Evolutionary conservation across 371 early-diverging fungal genomes (phyloP), one percentile per base, ranked within the genome.

Genomic region (Sporodiniella umbellata): DNA sequence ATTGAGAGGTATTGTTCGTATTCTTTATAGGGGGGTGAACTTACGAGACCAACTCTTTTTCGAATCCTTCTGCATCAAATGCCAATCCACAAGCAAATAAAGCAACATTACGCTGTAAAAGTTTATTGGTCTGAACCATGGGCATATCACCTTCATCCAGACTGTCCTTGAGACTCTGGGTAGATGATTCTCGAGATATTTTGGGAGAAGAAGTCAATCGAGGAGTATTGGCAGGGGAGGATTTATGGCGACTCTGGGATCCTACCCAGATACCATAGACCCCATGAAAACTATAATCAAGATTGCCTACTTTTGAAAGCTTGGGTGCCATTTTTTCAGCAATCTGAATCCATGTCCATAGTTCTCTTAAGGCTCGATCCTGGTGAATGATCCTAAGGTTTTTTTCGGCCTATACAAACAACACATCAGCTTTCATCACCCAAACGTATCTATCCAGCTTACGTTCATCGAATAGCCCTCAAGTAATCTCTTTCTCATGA

Each of bases 391-490:
- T 58, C 8, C 39, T 54, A 15, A 60, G 51, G 48, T 81, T 79
- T 33, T 65, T 68, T 39, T 47, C 52, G 33, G 67, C 70, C 79
- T 78, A 18, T 43, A 5, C 19, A 30, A 15, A 19, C 3, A 24
- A 12, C n/a, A n/a, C n/a, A n/a, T n/a, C n/a, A n/a, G n/a, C n/a
- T n/a, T n/a, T n/a, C n/a, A n/a, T n/a, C n/a, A n/a, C n/a, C n/a
- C n/a, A n/a, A n/a, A n/a, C n/a, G n/a, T n/a, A n/a, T n/a, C n/a
- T n/a, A n/a, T n/a, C n/a, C n/a, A n/a, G n/a, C n/a, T 68, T 51
- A 86, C 89, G 55, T 86, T 74, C 80, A 88, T 83, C 4, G 85
- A 86, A 56, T 93, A 93, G 12, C 92, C 92, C 19, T 66, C 68
- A 22, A 68, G 53, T 5, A 86, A 87, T 37, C 88, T 75, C 44